A percentile compares a stretch with the other conserved stretches of the same genome.
These are phyloP conservation scores for Botryotinia globosa DNA, from an alignment of 2,329 filamentous ascomycete species.

Conservation along the genomic window DNA sequence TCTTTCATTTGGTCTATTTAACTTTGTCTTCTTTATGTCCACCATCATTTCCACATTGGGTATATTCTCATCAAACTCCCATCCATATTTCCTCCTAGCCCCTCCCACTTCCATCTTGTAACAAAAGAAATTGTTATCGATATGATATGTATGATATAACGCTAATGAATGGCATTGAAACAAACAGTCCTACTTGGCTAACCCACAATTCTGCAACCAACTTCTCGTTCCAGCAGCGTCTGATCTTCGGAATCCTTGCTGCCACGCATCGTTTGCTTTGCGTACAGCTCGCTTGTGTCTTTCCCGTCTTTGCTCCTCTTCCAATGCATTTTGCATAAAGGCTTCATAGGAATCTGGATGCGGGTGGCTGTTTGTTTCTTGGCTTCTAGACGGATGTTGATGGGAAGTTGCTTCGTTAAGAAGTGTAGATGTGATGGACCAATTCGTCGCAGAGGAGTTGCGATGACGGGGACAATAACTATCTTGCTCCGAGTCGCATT, in stretches of 20 bases:
- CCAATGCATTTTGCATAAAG: slow-evolving; percentile 3
- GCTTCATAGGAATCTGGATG: slow-evolving; percentile 15
- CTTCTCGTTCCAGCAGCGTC: slow-evolving; percentile 4
- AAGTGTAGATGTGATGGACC: slow-evolving; percentile 6
- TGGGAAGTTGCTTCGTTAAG: background rate
- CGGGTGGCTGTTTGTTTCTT: background rate
- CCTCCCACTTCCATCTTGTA: background rate
- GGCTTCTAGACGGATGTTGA: background rate
- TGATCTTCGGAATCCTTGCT: slow-evolving; percentile 4
- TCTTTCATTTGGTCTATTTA: background rate
- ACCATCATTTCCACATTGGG: background rate
- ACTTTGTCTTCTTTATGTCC: background rate
- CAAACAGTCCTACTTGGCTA: slow-evolving; percentile 17
- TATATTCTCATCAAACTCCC: background rate
- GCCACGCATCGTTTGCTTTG: slow-evolving; percentile 2
- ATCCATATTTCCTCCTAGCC: background rate
- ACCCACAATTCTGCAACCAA: slow-evolving; percentile 15
- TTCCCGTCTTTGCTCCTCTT: slow-evolving; percentile 6
- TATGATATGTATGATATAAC: background rate
- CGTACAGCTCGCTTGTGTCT: slow-evolving; percentile 6
- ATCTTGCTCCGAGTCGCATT: background rate
- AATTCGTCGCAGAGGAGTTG: background rate
- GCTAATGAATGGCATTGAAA: slow-evolving; percentile 3
- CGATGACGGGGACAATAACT: background rate
- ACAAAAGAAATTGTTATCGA: slow-evolving; percentile 8